Base-by-base conservation (phyloP, 257 asterid species). In the Perilla frutescens region DNA sequence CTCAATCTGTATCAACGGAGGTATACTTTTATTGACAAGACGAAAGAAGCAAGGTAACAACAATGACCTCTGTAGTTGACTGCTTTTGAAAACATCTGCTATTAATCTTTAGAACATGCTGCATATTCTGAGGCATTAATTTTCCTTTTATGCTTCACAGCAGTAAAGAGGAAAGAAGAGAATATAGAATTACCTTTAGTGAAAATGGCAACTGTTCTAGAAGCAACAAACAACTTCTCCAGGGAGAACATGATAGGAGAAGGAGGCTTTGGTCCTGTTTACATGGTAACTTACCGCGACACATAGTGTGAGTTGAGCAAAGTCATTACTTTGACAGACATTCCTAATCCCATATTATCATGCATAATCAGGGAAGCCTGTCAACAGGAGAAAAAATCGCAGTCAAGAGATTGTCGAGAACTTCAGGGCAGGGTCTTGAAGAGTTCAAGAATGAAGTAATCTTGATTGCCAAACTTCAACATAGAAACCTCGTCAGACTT, bases 231-330 rank as follows among this genome's bases (percentile, higher is more conserved):
- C 49, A 75, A 75, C 59, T 85, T 85, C 55, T 76, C 84, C 37
- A 9, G 10, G 5, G 64, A 70, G 11, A 84, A 84, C 37, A 51
- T 76, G 20, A 59, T 84, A 1, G 86, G 86, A 15, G 75, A 77
- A 59, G 88, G 89, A 31, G 89, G 90, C 3, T 85, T 83, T 62
- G 90, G 87, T 41, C 77, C 72, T 55, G 84, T 84, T n/a, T 82
- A 80, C 81, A 49, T 13, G 89, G 89, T 84, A 79, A 8, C 7
- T 13, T 61, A 20, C 15, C 9, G 3, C 1, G 4, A 8, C 12
- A 50, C 12, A 49, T 43, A 47, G 43, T 41, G 47, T 15, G 39
- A 34, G 43, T 8, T 29, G 15, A 2, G 4, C 8, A 41, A 51
- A 26, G 37, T 7, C 49, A 8, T 8, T 44, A 8, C 1, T 44